Conservation (phyloP, 805 yeast genomes). For the Candida germanica region DNA sequence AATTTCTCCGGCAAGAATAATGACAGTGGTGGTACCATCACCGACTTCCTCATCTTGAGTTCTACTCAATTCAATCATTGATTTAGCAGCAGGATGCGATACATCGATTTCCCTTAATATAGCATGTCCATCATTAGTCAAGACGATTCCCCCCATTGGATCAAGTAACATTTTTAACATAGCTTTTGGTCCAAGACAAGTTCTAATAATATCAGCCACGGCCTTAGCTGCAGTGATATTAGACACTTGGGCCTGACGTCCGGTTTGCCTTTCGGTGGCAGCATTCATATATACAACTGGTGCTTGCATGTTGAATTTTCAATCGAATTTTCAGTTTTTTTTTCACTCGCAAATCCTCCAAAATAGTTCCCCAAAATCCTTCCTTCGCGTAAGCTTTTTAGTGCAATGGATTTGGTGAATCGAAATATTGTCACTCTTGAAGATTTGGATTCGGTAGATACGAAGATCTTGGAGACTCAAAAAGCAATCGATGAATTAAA, state of each 20-base stretch:
- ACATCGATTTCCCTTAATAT: conserved; percentile 95
- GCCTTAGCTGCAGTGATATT: conserved; percentile 99
- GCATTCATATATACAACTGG: conserved; percentile 60
- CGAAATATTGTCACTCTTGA: conserved; percentile 28
- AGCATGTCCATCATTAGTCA: conserved; percentile 98
- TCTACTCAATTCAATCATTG: conserved; percentile 94
- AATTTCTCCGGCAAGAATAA: conserved; percentile 94
- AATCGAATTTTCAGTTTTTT: neutral
- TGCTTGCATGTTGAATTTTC: conserved; percentile 35
- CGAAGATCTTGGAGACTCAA: conserved; percentile 23
- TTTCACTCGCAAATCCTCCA: too few species aligned
- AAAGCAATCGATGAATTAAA: conserved; percentile 7
- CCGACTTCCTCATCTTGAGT: conserved; percentile 99
- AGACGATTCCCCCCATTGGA: conserved; percentile 94
- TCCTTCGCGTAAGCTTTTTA: neutral
- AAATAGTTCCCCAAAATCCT: neutral
- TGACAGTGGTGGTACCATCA: conserved; percentile 97
- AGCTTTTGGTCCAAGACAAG: conserved; percentile 98
- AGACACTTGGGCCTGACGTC: conserved; percentile 95
- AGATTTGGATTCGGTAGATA: conserved; percentile 31
- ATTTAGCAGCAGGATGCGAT: conserved; percentile 98
- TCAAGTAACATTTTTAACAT: conserved; percentile 97
- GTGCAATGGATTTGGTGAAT: conserved; percentile 29
- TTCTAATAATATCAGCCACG: conserved; percentile 94
- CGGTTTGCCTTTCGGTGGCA: conserved; percentile 87